Base-by-base conservation (phyloP, 2,329 filamentous ascomycete species). In the Teratosphaeria epicoccoides region DNA sequence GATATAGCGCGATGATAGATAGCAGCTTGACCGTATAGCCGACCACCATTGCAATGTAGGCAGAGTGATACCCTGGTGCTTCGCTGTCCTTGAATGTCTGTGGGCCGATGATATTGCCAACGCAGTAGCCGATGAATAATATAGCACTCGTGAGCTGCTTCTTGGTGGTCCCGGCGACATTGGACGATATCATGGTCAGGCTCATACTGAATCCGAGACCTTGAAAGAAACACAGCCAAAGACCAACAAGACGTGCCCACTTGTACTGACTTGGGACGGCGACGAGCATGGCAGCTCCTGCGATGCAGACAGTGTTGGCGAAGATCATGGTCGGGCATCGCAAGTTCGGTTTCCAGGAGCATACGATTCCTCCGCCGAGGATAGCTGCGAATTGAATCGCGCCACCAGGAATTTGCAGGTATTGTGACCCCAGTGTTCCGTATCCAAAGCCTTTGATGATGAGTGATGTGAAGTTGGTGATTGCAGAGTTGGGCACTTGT, bases 181-280 rank as follows among this genome's bases (percentile, higher is more conserved):
- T 80, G 10, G 76, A 71, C 7, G 69, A 74, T 24, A 80, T 69
- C 61, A 79, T 76, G 0, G 75, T 79, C 53, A 80, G 61, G 51
- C 70, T 73, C 68, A 79, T 73, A 43, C 71, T 75, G 58, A 79
- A 79, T 1, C 76, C 75, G 6, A 79, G 57, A 0, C 74, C 74
- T 56, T 78, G 74, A 59, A 78, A 78, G 57, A 73, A 78, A 55
- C 74, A 78, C 12, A 82, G 67, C 77, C 78, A 81, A 3, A 81
- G 69, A 0, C 73, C 77, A 4, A 81, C 78, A 1, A 81, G 66
- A 2, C 77, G 69, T 11, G 76, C 78, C 78, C 78, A 80, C 67
- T 78, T 78, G 57, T 78, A 77, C 37, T 59, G 58, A 20, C 66
- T 59, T 0, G 77, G 75, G 4, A 81, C 63, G 0, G 71, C 76